Evolutionary conservation across 1,139 yeast genomes (phyloP), one percentile per base, ranked within the genome.

Genomic region (Suhomyces coccinellae): DNA sequence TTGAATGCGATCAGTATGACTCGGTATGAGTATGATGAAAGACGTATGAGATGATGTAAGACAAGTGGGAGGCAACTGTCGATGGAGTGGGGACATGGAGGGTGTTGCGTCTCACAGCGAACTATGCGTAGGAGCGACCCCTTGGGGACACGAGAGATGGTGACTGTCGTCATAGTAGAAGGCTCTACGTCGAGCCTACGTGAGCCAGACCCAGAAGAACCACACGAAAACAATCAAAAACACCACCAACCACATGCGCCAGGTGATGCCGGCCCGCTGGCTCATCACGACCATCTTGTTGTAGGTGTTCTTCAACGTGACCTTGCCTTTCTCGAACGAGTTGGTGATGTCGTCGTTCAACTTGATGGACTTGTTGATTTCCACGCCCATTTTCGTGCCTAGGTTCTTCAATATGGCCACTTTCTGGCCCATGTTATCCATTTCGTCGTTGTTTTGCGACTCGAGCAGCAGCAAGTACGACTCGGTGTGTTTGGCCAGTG

Each of bases 141-240:
- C 8, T 20, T 20, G 24, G 24, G 24, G 7, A 5, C 8, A 20
- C 24, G 24, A n/a, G n/a, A n/a, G n/a, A n/a, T n/a, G n/a, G n/a
- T n/a, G n/a, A n/a, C n/a, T n/a, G n/a, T n/a, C n/a, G n/a, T n/a
- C n/a, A n/a, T n/a, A n/a, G n/a, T n/a, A n/a, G n/a, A n/a, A n/a
- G n/a, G n/a, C n/a, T n/a, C n/a, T n/a, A n/a, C n/a, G n/a, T 8
- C n/a, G 12, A 8, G 28, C 28, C 53, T 61, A 80, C 50, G 72
- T 69, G 43, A 82, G 56, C 96, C 97, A 87, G n/a, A 89, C 90
- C 75, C 85, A 85, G 64, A 88, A 82, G 65, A 90, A 91, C 59
- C 86, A 71, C 49, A 87, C 53, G 41, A 78, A 71, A 10, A 90
- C 82, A 15, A 87, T 56, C 28, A 64, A 66, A 62, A 88, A 85